Conservation (phyloP, 441 rosid species). For the Francoa sonchifolia region DNA sequence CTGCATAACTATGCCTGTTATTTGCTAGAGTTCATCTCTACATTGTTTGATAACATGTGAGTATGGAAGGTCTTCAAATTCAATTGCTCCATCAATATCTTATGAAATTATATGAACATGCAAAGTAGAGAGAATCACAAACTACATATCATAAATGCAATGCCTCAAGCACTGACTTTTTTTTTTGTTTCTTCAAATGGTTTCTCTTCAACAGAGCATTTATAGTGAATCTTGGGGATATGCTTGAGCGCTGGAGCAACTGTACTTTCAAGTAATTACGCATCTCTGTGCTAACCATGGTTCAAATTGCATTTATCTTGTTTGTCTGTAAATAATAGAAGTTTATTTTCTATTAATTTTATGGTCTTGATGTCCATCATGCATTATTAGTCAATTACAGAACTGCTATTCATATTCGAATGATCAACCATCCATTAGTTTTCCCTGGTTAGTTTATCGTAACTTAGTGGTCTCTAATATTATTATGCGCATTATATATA, state of each 20-base stretch:
- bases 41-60: too few relatives aligned
- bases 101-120: not conserved
- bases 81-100: not conserved
- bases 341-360: not conserved
- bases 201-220: constrained; percentile 38
- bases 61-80: too few relatives aligned
- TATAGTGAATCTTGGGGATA: constrained; percentile 71
- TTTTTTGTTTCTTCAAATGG: not conserved
- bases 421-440: too few relatives aligned
- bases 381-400: too few relatives aligned
- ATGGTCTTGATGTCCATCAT: not conserved
- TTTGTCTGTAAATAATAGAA: not conserved
- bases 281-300: constrained; percentile 4
- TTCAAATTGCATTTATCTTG: constrained; percentile 2
- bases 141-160: not conserved
- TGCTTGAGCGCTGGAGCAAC: constrained; percentile 93
- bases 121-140: not conserved
- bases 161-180: not conserved
- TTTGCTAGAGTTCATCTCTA: too few relatives aligned
- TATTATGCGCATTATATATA: too few relatives aligned
- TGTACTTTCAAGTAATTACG: constrained; percentile 52
- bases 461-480: too few relatives aligned
- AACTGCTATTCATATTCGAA: too few relatives aligned
- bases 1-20: too few relatives aligned
- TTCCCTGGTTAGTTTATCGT: too few relatives aligned